Evolutionary conservation across 805 yeast species (phyloP).

Genomic region (Yamadazyma akitaensis): DNA sequence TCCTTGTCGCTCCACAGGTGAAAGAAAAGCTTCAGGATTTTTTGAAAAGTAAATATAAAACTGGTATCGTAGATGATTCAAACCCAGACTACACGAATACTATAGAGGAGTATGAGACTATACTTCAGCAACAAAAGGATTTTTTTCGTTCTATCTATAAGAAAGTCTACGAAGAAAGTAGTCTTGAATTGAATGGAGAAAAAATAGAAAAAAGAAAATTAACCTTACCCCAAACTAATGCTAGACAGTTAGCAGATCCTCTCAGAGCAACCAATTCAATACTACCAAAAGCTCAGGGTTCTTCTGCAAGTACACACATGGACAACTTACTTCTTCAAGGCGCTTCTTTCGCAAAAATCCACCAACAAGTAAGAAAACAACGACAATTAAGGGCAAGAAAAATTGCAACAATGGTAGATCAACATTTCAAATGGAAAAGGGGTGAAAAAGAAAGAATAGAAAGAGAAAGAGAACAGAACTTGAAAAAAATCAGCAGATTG

Average conservation of each 20-base stretch:
- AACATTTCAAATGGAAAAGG: slow-evolving; percentile 77
- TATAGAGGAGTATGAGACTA: slow-evolving; percentile 57
- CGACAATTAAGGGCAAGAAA: slow-evolving; percentile 68
- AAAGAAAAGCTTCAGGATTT: slow-evolving; percentile 24
- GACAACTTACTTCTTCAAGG: slow-evolving; percentile 82
- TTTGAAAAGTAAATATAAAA: slow-evolving; percentile 26
- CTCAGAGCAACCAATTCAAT: slow-evolving; percentile 43
- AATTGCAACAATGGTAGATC: slow-evolving; percentile 78
- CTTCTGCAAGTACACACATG: slow-evolving; percentile 48
- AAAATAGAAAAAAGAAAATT: slow-evolving; percentile 48
- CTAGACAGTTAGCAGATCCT: slow-evolving; percentile 42
- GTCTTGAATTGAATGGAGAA: slow-evolving; percentile 42
- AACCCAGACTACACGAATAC: slow-evolving; percentile 28
- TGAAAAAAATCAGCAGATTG: slow-evolving; percentile 68
- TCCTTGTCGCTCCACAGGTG: slow-evolving; percentile 24
- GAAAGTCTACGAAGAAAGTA: slow-evolving; percentile 31
- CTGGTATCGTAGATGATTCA: slow-evolving; percentile 38
- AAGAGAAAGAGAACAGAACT: slow-evolving; percentile 70
- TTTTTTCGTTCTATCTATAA: slow-evolving; percentile 46
- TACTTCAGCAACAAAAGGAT: slow-evolving; percentile 50
- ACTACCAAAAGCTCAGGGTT: slow-evolving; percentile 43
- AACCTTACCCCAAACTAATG: slow-evolving; percentile 37
- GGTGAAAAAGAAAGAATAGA: slow-evolving; percentile 85
- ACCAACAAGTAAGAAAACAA: slow-evolving; percentile 60
- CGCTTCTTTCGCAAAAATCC: slow-evolving; percentile 61